phyloP scores from a whole-genome alignment of 2,329 filamentous ascomycete genomes.

The Pseudocercospora vitis region DNA sequence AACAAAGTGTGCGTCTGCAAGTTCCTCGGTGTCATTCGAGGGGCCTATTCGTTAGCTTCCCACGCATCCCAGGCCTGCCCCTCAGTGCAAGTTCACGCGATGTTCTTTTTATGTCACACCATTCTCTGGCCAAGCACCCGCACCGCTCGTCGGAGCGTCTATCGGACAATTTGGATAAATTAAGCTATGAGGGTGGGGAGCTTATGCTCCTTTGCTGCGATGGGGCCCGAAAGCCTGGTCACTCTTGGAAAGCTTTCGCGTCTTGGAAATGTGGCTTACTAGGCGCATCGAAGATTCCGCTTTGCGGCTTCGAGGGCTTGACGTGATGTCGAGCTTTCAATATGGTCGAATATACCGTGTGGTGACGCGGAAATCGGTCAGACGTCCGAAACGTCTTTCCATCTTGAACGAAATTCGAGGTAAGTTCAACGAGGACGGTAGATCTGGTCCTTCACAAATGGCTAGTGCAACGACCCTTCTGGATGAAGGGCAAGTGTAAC shows the following conservation, averaged over 20 bases:
- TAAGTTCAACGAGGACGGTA: background rate
- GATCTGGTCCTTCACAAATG: background rate
- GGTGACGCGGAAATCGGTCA: no score
- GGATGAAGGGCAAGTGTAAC: background rate
- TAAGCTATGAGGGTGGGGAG: constrained; percentile 8
- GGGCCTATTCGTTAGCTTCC: background rate
- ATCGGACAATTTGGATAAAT: constrained; percentile 7
- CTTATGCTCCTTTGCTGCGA: background rate
- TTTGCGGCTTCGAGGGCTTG: background rate
- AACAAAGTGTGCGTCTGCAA: background rate
- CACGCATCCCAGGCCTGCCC: background rate
- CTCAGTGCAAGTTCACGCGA: constrained; percentile 12
- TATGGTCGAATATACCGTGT: background rate
- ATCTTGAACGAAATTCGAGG: background rate
- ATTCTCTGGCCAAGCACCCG: constrained; percentile 6
- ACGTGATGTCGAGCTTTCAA: background rate
- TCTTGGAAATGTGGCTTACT: background rate
- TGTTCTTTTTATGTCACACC: constrained; percentile 4
- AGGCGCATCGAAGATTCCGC: background rate
- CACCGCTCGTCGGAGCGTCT: constrained; percentile 25
- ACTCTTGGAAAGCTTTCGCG: constrained; percentile 14
- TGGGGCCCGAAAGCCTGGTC: no score
- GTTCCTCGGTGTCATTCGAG: constrained; percentile 5
- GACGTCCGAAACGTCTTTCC: background rate
- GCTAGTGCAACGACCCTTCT: background rate